Percentiles rank a stretch among this genome's conserved stretches.
phyloP scores from a whole-genome alignment of 352 stramenopile genomes.

The Peronospora belbahrii region DNA sequence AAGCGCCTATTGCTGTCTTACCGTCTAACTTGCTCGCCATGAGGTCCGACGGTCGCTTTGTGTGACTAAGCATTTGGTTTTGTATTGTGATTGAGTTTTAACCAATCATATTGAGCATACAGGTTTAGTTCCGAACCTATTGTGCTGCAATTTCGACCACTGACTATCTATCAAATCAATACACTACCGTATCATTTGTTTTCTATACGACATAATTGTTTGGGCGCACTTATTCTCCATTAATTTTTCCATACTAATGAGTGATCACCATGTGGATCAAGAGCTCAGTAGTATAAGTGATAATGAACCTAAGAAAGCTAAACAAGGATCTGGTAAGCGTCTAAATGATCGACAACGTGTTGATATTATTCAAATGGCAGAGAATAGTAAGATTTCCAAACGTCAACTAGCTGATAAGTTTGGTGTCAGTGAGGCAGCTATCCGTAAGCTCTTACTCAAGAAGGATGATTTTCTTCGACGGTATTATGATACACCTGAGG shows the following conservation, averaged over 20 bases:
- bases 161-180: neutral
- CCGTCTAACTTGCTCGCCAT: slow-evolving; percentile 40
- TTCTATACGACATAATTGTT: neutral
- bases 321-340: slow-evolving; percentile 61
- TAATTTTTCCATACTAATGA: too few species aligned
- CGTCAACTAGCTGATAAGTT: slow-evolving; percentile 69
- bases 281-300: too few species aligned
- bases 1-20: slow-evolving; percentile 49
- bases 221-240: slow-evolving; percentile 4
- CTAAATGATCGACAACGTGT: slow-evolving; percentile 78
- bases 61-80: slow-evolving; percentile 1
- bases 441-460: slow-evolving; percentile 74
- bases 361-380: slow-evolving; percentile 76
- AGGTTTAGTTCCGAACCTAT: neutral
- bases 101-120: neutral
- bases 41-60: slow-evolving; percentile 1
- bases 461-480: slow-evolving; percentile 74
- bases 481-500: slow-evolving; percentile 75
- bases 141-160: neutral
- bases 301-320: slow-evolving; percentile 41
- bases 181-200: neutral
- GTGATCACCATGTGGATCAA: too few species aligned
- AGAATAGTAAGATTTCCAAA: slow-evolving; percentile 75
- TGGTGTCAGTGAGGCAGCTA: slow-evolving; percentile 69
- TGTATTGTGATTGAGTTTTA: slow-evolving; percentile 1